Evolutionary conservation across 1,139 yeast species (phyloP), one percentile per base, ranked within the genome.

Genomic region (Taphrina pruni): DNA sequence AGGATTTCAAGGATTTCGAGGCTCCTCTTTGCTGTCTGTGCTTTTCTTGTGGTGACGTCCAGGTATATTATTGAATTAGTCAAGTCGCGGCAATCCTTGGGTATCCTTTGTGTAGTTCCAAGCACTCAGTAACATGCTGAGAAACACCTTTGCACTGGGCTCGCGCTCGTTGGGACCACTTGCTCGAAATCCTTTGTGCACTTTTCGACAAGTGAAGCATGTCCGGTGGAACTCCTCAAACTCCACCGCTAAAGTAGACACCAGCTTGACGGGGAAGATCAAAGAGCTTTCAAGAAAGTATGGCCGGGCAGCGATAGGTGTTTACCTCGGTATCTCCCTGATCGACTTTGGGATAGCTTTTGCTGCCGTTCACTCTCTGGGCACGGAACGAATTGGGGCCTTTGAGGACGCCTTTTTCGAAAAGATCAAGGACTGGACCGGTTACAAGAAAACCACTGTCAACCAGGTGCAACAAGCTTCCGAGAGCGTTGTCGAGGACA

Each of bases 221-320:
- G 36, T 50, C n/a, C 54, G 54, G 6, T 50, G 8, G 36, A 50
- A 50, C n/a, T 21, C 36, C 36, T 50, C 54, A 9, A 21, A 50
- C 12, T 11, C 9, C 32, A 21, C 54, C 7, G 20, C 54, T n/a
- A 45, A 55, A 38, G 66, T 61, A 12, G 57, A 56, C 20, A 43
- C 51, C 6, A 48, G 61, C 26, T 65, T 72, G 43, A 60, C 65
- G 21, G 70, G 71, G 8, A 60, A 68, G 32, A 79, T 91, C 69
- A 89, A 86, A 77, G 88, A 86, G 6, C 81, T 94, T 72, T 84
- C 90, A 78, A 88, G 89, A 75, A 89, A 89, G 76, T 94, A 94
- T 77, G 99, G 99, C 0, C 90, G 88, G 81, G 86, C 96, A 7
- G 98, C 97, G 0, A 80, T 94, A 26, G 97, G 91, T 14, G 92